Evolutionary conservation across 352 stramenopile species (phyloP).

Genomic region (Phytophthora hybrid): DNA sequence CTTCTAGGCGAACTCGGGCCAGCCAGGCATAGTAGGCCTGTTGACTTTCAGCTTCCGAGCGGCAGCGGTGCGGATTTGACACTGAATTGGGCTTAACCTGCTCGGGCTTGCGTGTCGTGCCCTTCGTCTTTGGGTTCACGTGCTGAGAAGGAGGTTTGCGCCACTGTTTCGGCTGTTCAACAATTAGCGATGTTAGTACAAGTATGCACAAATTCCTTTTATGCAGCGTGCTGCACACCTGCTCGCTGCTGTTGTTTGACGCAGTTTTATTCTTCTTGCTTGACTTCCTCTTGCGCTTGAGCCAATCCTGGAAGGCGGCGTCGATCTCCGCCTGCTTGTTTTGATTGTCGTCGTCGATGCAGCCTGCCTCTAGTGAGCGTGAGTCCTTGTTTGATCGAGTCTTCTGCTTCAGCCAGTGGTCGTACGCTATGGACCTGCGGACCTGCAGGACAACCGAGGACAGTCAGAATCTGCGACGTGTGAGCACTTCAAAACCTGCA

Average conservation of each 20-base stretch:
- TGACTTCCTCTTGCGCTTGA: conserved; percentile 47
- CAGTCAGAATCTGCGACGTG: conserved; percentile 11
- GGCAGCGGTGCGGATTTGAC: background rate
- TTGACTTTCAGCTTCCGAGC: conserved; percentile 14
- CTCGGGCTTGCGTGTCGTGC: conserved; percentile 26
- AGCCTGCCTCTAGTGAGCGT: background rate
- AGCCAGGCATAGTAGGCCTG: conserved; percentile 56
- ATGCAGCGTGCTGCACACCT: background rate
- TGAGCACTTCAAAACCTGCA: conserved; percentile 4
- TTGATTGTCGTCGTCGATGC: conserved; percentile 4
- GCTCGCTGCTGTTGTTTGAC: background rate
- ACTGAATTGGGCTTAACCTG: conserved; percentile 3
- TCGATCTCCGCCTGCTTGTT: conserved; percentile 40
- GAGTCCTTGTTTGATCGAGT: background rate
- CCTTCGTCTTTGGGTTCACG: conserved; percentile 53
- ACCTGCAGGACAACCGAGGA: conserved; percentile 38
- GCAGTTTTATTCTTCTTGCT: conserved; percentile 30
- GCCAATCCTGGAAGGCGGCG: conserved; percentile 50
- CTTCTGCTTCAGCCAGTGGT: conserved; percentile 57
- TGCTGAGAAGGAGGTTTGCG: conserved; percentile 60
- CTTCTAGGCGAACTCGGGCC: conserved; percentile 55
- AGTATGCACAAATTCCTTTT: background rate
- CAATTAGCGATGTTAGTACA: background rate
- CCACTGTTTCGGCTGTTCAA: conserved; percentile 15
- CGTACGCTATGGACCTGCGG: conserved; percentile 52